phyloP scores from a whole-genome alignment of 2,329 filamentous ascomycete genomes.

The Fusarium redolens region DNA sequence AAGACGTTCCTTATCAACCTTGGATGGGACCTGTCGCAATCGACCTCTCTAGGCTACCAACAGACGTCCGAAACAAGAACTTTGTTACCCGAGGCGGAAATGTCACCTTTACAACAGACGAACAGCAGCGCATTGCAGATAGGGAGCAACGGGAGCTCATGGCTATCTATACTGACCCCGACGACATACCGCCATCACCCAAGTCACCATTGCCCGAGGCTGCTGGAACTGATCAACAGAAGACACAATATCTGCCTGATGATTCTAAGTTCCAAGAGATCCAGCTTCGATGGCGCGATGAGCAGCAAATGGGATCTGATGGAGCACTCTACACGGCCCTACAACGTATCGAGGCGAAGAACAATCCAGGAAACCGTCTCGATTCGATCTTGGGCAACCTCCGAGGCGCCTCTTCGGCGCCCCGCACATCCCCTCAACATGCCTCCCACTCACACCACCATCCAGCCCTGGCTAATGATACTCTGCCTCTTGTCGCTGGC shows the following conservation, averaged over 20 bases:
- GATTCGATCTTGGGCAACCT: conserved; percentile 56
- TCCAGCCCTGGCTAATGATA: conserved; percentile 30
- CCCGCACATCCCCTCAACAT: conserved; percentile 28
- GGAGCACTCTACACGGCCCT: conserved; percentile 57
- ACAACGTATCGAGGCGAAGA: conserved; percentile 55
- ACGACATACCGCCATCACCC: conserved; percentile 67
- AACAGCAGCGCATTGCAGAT: conserved; percentile 66
- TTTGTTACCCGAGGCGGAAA: conserved; percentile 67
- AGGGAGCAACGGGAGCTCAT: conserved; percentile 71
- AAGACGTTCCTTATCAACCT: conserved; percentile 64
- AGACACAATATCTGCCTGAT: conserved; percentile 52
- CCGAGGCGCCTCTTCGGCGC: conserved; percentile 35
- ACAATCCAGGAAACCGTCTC: conserved; percentile 51
- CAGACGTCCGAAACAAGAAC: conserved; percentile 59
- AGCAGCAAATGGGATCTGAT: conserved; percentile 56
- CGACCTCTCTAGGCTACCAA: conserved; percentile 60
- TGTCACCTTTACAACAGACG: conserved; percentile 62
- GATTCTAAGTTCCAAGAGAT: conserved; percentile 60
- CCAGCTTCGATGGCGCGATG: conserved; percentile 61
- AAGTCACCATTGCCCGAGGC: conserved; percentile 61
- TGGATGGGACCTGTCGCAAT: conserved; percentile 62
- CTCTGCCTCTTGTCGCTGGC: conserved; percentile 47
- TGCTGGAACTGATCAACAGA: conserved; percentile 39
- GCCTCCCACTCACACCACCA: conserved; percentile 17
- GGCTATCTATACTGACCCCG: conserved; percentile 65